A percentile compares a stretch with the other conserved stretches of the same genome.
Conservation (phyloP, 1,284 basidiomycete genomes). For the Microbotryum scabiosae region DNA sequence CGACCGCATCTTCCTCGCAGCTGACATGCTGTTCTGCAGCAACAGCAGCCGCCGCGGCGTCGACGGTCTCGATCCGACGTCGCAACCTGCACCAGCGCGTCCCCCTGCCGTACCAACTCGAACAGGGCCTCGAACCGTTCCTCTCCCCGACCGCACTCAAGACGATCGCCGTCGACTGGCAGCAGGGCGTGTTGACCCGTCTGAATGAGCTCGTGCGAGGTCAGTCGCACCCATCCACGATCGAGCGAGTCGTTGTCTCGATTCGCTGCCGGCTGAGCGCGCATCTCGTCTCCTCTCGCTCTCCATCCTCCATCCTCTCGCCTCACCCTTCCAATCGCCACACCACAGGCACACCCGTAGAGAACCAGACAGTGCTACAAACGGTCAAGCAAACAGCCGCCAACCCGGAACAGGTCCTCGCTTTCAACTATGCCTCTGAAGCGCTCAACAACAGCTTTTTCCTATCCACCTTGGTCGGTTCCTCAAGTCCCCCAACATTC, state of each 20-base stretch:
- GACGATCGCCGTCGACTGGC: conserved; percentile 66
- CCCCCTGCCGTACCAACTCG: conserved; percentile 53
- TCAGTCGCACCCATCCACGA: conserved; percentile 40
- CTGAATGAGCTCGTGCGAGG: conserved; percentile 64
- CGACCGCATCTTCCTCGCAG: too few relatives aligned
- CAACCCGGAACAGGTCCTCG: conserved; percentile 56
- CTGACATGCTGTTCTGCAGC: too few relatives aligned
- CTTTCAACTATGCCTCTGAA: conserved; percentile 85
- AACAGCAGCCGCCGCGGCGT: too few relatives aligned
- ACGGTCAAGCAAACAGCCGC: conserved; percentile 63
- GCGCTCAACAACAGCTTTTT: conserved; percentile 96
- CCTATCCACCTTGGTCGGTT: conserved; percentile 68
- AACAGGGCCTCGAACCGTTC: conserved; percentile 64
- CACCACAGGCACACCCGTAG: conserved; percentile 51
- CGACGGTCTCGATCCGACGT: neutral
- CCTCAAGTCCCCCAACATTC: neutral
- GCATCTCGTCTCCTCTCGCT: conserved; percentile 39
- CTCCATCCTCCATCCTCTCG: conserved; percentile 4
- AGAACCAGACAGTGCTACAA: conserved; percentile 58
- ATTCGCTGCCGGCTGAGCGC: conserved; percentile 4
- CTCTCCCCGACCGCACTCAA: conserved; percentile 58
- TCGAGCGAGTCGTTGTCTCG: neutral
- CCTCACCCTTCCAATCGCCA: neutral
- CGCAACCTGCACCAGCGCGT: conserved; percentile 48
- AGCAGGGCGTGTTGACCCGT: conserved; percentile 64